Percentiles rank a stretch among this genome's conserved stretches.
These are phyloP conservation scores for Aegilops tauschii DNA, from an alignment of 176 grass and related monocot genomes.

Conservation along the genomic window DNA sequence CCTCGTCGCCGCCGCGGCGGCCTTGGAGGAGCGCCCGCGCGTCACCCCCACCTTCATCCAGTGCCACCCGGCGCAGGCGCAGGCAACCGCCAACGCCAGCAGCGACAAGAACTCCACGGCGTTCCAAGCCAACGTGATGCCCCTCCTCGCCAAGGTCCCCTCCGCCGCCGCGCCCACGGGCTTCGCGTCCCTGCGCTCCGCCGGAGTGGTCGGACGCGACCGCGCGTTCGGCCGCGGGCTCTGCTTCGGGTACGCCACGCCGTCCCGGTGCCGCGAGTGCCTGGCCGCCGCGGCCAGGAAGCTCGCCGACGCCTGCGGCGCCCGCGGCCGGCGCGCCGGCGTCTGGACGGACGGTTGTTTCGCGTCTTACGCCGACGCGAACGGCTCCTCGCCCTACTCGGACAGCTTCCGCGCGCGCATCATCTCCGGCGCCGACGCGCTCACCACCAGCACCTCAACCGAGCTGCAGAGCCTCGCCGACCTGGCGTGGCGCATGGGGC, in stretches of 20 bases:
- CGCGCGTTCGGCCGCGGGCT: background rate
- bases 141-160: background rate
- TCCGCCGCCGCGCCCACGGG: background rate
- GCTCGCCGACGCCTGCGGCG: background rate
- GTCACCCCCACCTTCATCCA: background rate
- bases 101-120: background rate
- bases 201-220: background rate
- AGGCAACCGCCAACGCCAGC: background rate
- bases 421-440: background rate
- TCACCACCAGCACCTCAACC: background rate
- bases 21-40: background rate
- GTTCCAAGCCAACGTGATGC: background rate
- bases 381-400: background rate
- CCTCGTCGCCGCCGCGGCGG: background rate
- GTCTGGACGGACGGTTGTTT: background rate
- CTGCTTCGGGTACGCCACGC: background rate
- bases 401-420: background rate
- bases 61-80: background rate
- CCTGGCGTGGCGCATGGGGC: background rate
- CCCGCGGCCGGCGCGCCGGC: background rate
- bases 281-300: background rate
- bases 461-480: background rate
- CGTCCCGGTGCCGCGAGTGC: background rate
- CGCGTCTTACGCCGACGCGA: background rate
- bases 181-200: background rate